Evolutionary conservation across 129 eudicot species (phyloP), one percentile per base, ranked within the genome.

Genomic region (Saposhnikovia divaricata): DNA sequence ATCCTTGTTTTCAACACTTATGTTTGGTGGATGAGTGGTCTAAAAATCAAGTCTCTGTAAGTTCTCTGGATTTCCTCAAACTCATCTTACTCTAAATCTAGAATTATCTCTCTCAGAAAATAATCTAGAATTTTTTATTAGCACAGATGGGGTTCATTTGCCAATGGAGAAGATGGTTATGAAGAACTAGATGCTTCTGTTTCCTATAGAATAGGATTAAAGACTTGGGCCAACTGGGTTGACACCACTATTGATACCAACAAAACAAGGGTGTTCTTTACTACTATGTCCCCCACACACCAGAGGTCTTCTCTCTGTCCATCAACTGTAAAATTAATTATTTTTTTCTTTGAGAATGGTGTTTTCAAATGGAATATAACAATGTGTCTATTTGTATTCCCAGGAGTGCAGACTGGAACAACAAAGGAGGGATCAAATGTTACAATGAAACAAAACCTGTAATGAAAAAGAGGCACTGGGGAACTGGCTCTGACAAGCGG

Each of bases 21-120:
- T 79, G 97, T 96, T 84, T 96, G 99, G 99, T 96, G 99, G 99
- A 92, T 88, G 93, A 96, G 90, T 74, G 99, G 98, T 51, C 59
- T 83, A 44, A 92, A 89, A 79, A 87, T 88, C 86, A 92, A 88
- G 76, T 86, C 98, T 77, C 51, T 92, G 99, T 92, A 92, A 89
- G 90, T 78, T 75, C 80, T 70, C 84, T 80, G 48, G 2, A 72
- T 42, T 70, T 66, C 21, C 14, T 66, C 40, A 66, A 66, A 66
- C 40, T 61, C 70, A 27, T 61, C 34, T 27, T 61, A 61, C 70
- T 4, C 9, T 11, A 8, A 2, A 61, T 27, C 73, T 68, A 28
- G 9, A 13, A 34, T 14, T 18, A 69, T 19, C 21, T 10, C 25
- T 55, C 21, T 55, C 8, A n/a, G n/a, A n/a, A n/a, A n/a, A n/a